Evolutionary conservation across 805 yeast genomes (phyloP), one percentile per base, ranked within the genome.

Genomic region (Wickerhamomyces sydowiorum): DNA sequence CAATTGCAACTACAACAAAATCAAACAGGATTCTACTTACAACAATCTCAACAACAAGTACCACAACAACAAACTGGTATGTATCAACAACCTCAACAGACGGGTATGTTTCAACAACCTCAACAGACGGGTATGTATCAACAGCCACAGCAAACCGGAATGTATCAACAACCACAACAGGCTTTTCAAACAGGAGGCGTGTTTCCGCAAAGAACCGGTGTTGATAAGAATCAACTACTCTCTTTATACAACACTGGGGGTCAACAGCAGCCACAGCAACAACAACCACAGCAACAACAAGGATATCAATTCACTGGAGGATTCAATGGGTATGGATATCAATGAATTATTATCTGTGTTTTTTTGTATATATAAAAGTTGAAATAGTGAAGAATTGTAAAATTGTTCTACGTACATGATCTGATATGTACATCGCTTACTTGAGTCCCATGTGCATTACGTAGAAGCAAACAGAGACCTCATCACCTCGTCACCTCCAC

Each of bases 231-330:
- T 28, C 49, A 52, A 31, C 18, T 55, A 19, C 12, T 55, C 39
- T 50, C 54, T 9, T 21, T 56, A 15, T 54, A 54, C 52, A 75
- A 73, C 48, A 54, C 74, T 43, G 77, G 73, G 52, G 73, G 76
- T 9, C 64, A 53, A 40, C 76, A 72, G 31, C 72, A 66, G 29
- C 43, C 36, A 19, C 37, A 25, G 21, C 37, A 37, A 17, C 22
- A 20, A n/a, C 37, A 33, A 22, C 37, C 35, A 12, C 49, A 32
- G 20, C 35, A 22, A 12, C 35, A 32, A 20, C 35, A 32, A 20
- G 23, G 24, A 13, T 32, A 32, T 14, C 35, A 32, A 32, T 32
- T 19, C 10, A 18, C 19, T 9, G 22, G 22, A n/a, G 35, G 23
- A 5, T 32, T 32, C 15, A 32, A 32, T 32, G 35, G 35, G 3